Evolutionary conservation across 148 eudicot genomes (phyloP).

Genomic region (Simmondsia chinensis): DNA sequence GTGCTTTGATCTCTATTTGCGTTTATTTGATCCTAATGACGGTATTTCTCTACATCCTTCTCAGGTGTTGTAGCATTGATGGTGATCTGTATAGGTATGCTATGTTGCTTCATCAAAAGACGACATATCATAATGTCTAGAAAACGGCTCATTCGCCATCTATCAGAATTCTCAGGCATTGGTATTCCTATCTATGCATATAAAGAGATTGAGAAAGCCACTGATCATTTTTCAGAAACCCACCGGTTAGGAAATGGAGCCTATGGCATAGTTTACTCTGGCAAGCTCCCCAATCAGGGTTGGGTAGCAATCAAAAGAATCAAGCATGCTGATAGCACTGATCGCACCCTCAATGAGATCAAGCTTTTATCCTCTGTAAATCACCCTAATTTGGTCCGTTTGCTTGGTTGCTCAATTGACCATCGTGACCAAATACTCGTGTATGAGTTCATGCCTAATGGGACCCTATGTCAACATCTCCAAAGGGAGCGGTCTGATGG

Average conservation of each 20-base stretch:
- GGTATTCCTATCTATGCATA: slow-evolving; percentile 18
- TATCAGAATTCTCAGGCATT: no score
- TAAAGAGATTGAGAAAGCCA: slow-evolving; percentile 22
- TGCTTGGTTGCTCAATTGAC: slow-evolving; percentile 27
- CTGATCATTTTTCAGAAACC: slow-evolving; percentile 19
- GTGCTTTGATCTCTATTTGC: no score
- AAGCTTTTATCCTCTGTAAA: slow-evolving; percentile 23
- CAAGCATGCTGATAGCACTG: slow-evolving; percentile 9
- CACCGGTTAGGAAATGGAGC: slow-evolving; percentile 26
- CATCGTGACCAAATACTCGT: slow-evolving; percentile 2
- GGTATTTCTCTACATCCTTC: no score
- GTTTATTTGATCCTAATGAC: no score
- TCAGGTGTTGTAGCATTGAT: no score
- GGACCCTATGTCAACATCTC: slow-evolving; percentile 1
- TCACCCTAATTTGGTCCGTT: slow-evolving; percentile 24
- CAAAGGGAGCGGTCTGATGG: slow-evolving; percentile 3
- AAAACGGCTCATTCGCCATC: no score
- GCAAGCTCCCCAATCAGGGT: slow-evolving; percentile 19
- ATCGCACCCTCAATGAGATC: slow-evolving; percentile 26
- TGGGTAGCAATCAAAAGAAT: slow-evolving; percentile 27
- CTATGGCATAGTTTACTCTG: slow-evolving; percentile 29
- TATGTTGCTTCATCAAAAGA: no score
- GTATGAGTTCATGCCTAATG: slow-evolving; percentile 4
- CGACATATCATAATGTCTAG: no score
- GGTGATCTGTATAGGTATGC: no score